Percentiles rank a stretch among this genome's conserved stretches.
Conservation (phyloP, 1,284 basidiomycete species). For the Ganoderma lucidum region DNA sequence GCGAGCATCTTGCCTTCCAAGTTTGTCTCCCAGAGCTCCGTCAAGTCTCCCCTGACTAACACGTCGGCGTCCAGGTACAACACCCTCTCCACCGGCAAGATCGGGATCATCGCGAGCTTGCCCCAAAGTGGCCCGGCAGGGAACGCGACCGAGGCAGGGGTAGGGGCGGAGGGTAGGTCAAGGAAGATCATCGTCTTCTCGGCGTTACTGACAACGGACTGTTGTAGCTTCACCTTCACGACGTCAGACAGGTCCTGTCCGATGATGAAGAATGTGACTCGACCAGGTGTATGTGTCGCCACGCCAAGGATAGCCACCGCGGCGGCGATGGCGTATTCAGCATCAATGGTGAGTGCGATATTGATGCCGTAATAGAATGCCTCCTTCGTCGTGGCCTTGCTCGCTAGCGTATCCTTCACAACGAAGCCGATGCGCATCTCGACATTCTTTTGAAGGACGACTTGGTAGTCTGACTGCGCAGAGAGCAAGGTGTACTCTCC, state of each 20-base stretch:
- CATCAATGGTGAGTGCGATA: slow-evolving; percentile 53
- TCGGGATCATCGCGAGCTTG: slow-evolving; percentile 55
- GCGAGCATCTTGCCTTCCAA: slow-evolving; percentile 50
- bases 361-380: slow-evolving; percentile 56
- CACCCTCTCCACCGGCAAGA: slow-evolving; percentile 57
- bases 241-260: slow-evolving; percentile 52
- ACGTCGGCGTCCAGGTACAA: slow-evolving; percentile 64
- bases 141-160: slow-evolving; percentile 29
- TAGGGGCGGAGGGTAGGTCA: slow-evolving; percentile 39
- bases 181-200: slow-evolving; percentile 54
- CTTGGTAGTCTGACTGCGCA: slow-evolving; percentile 53
- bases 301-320: slow-evolving; percentile 57
- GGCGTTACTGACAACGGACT: slow-evolving; percentile 39
- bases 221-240: slow-evolving; percentile 46
- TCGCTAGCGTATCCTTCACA: slow-evolving; percentile 33
- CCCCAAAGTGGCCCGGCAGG: slow-evolving; percentile 52
- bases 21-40: slow-evolving; percentile 54
- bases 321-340: slow-evolving; percentile 55
- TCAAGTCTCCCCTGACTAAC: slow-evolving; percentile 52
- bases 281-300: slow-evolving; percentile 45
- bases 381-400: slow-evolving; percentile 20
- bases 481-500: slow-evolving; percentile 56
- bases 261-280: slow-evolving; percentile 58
- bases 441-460: slow-evolving; percentile 55
- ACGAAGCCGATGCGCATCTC: slow-evolving; percentile 66